Base-by-base conservation (phyloP, 805 yeast genomes). In the Wickerhamiella sergipiensis region DNA sequence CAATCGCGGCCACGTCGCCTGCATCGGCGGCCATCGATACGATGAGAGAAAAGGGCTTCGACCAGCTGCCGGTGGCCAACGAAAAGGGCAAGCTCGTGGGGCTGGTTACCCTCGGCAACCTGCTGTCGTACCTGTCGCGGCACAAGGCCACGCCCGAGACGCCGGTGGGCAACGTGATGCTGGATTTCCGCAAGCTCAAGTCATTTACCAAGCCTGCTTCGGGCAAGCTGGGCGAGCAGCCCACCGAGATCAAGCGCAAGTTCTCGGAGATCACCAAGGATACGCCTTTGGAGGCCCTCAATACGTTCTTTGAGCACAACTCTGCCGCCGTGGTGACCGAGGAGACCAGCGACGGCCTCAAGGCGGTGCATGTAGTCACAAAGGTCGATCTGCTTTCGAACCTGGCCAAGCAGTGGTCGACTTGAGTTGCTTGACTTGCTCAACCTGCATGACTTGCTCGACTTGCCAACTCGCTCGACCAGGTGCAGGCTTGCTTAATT, bases 281-380 rank as follows among this genome's bases (percentile, higher is more conserved):
- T 50, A 81, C 94, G 9, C 74, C 81, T 50, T 72, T 85, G 61
- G 66, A 76, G 39, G 82, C 82, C 54, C 74, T 85, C 67, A 83
- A 81, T 71, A 75, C 75, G 61, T 85, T 85, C 68, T 85, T 85
- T 60, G 95, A 85, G 71, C 84, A 81, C 61, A 81, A 84, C 67
- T 83, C 94, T 12, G 80, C 85, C 57, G 95, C 92, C 38, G 77
- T 85, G 59, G 84, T 85, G 52, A 85, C 94, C 46, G 89, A 83
- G 61, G 47, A 59, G 24, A 62, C 63, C n/a, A 54, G 53, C 13
- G 58, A 58, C 31, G 63, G 59, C 10, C 69, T 67, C 5, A 81
- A 76, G 61, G 92, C 95, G 47, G 74, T 84, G 46, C 90, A 85
- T 65, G 81, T 85, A 53, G 95, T 85, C 52, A 85, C 95, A 53